A percentile compares a stretch with the other conserved stretches of the same genome.
phyloP scores from a whole-genome alignment of 768 basidiomycete genomes.

The Lentinula sp. region DNA sequence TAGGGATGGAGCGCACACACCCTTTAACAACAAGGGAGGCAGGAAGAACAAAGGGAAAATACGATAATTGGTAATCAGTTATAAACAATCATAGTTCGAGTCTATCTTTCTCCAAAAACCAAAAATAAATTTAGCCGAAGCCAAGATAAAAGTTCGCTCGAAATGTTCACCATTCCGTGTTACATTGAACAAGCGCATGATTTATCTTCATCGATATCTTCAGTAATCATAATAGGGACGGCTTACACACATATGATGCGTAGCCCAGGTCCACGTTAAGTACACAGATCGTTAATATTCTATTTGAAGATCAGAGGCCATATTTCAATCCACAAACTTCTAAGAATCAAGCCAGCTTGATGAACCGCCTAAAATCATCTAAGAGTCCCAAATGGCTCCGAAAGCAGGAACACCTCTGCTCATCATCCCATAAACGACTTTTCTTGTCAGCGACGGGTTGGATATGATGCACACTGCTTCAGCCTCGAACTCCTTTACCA shows the following conservation, averaged over 20 bases:
- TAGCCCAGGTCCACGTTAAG: neutral
- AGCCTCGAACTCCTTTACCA: slow-evolving; percentile 30
- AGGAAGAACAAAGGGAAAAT: too few species aligned
- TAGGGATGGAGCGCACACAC: too few species aligned
- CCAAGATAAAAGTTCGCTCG: too few species aligned
- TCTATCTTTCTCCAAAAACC: too few species aligned
- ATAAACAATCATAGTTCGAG: too few species aligned
- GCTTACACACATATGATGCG: neutral
- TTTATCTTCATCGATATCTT: too few species aligned
- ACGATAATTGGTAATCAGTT: too few species aligned
- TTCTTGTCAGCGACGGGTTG: slow-evolving; percentile 31
- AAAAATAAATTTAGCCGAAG: too few species aligned
- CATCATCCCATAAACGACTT: slow-evolving; percentile 34
- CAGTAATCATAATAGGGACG: too few species aligned
- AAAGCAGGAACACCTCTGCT: slow-evolving; percentile 34
- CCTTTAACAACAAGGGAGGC: too few species aligned
- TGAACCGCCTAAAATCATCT: neutral
- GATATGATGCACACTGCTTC: slow-evolving; percentile 38
- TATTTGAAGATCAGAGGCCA: neutral
- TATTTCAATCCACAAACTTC: neutral
- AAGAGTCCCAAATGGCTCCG: slow-evolving; percentile 37
- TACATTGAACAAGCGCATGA: too few species aligned
- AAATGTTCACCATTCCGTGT: too few species aligned
- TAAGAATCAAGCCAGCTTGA: slow-evolving; percentile 1
- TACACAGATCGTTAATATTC: neutral